A percentile compares a stretch with the other conserved stretches of the same genome.
Evolutionary conservation across 352 stramenopile species (phyloP).

Genomic region (Phytophthora crassamura): DNA sequence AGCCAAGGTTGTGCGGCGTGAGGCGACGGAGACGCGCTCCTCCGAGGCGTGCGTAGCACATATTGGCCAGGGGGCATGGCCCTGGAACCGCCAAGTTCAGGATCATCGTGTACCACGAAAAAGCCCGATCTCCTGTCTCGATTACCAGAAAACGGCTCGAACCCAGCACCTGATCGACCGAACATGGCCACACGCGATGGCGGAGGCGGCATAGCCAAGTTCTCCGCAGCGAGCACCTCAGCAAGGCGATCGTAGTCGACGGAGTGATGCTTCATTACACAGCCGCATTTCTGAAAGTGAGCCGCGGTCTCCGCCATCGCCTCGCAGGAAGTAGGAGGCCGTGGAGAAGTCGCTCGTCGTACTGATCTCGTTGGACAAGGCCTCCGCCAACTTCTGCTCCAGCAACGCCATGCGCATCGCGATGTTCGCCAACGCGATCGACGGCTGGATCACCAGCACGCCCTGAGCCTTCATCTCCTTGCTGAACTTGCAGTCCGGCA

Average conservation of each 20-base stretch:
- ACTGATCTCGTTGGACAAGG: conserved; percentile 55
- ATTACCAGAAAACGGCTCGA: conserved; percentile 56
- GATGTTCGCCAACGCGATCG: conserved; percentile 71
- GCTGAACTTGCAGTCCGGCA: conserved; percentile 51
- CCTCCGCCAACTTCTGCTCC: conserved; percentile 45
- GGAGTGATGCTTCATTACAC: conserved; percentile 72
- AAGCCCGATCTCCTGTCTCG: conserved; percentile 45
- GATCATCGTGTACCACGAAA: conserved; percentile 55
- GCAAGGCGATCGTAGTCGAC: conserved; percentile 60
- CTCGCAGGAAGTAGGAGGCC: conserved; percentile 64
- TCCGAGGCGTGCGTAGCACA: conserved; percentile 9
- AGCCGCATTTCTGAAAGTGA: conserved; percentile 60
- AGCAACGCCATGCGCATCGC: conserved; percentile 68
- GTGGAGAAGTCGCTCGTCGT: conserved; percentile 53
- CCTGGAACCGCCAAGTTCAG: conserved; percentile 26
- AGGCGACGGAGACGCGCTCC: conserved; percentile 23
- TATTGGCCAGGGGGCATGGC: conserved; percentile 47
- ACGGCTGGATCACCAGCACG: conserved; percentile 69
- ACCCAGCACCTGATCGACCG: conserved; percentile 47
- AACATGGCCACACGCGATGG: conserved; percentile 74
- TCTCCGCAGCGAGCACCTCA: conserved; percentile 41
- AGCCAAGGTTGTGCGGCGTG: conserved; percentile 10
- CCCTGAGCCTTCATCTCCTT: conserved; percentile 60
- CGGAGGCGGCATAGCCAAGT: conserved; percentile 50
- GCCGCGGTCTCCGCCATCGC: conserved; percentile 33